Evolutionary conservation across 2,329 filamentous ascomycete species (phyloP), one percentile per base, ranked within the genome.

Genomic region (Diaporthe longicolla): DNA sequence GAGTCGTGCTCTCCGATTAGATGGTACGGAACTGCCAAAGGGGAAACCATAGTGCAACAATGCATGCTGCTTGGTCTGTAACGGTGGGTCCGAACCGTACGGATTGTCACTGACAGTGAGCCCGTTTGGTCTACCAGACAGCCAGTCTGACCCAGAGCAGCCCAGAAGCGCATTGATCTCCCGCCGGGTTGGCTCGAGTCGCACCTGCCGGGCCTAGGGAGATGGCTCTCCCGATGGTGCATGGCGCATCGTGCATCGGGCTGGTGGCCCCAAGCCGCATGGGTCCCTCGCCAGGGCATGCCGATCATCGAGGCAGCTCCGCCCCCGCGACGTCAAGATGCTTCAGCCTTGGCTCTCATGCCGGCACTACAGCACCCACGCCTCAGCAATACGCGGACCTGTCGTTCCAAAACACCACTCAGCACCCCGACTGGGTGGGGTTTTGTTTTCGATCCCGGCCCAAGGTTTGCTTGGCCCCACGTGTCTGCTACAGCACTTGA

Each of bases 401-500:
- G 43, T 21, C 29, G 61, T 52, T 35, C 40, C 35, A 61, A 1
- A 61, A 4, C 58, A 19, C 21, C n/a, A 37, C 37, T 11, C n/a
- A 59, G 35, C 35, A 50, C 43, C 24, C 59, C 17, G 59, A 32
- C 40, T 63, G 37, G 40, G 58, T 26, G 61, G 45, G 19, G 59
- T 37, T 37, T 37, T 37, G 43, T 52, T 66, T 66, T 66, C 61
- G 32, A 66, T 52, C 63, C 45, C n/a, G 45, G 63, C 63, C 48
- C 35, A 1, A 54, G 48, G 29, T 10, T 68, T n/a, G 35, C 63
- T 40, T 29, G 63, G 63, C 63, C 63, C 63, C 63, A 68, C 63
- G 63, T 68, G 63, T 68, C 63, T 68, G 63, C 63, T 54, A 68
- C 63, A 54, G n/a, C 15, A 10, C 19, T n/a, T n/a, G 48, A 54